Evolutionary conservation across 2,329 filamentous ascomycete genomes (phyloP), one percentile per base, ranked within the genome.

Genomic region (Neobulgaria alba): DNA sequence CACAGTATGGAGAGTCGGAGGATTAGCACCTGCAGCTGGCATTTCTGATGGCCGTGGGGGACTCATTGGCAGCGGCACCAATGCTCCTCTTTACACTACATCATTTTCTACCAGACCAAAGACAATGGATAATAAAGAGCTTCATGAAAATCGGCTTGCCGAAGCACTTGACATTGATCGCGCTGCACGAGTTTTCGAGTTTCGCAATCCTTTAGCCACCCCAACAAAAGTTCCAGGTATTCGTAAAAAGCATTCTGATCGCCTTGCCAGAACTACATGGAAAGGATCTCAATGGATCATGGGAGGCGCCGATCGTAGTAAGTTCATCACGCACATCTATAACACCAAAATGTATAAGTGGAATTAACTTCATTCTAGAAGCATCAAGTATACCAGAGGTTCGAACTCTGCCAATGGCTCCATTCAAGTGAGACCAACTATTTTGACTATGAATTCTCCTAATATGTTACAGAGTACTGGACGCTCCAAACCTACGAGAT

Each of bases 401-500:
- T 42, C 66, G 71, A 39, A 62, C 67, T 26, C 67, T 92, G 31
- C 83, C 86, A 29, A 70, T 73, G 5, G 73, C 83, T 14, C 85
- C 88, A 4, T 93, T 93, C 65, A 85, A 84, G 79, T 82, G 68
- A 60, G 73, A n/a, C n/a, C 65, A 36, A 10, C 16, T 10, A 5
- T 10, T 9, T 14, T 15, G 2, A 10, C 16, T 9, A 3, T 30
- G 7, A 26, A 26, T 26, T 40, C 20, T 39, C 32, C 58, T 72
- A 41, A 70, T 55, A 43, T 12, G 2, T n/a, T 12, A 8, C 47
- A 83, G 79, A 64, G 84, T 95, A 5, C 71, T 98, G 4, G 87
- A 95, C 63, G 90, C 90, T 7, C 88, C 89, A 2, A 77, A 79
- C 38, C 69, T 96, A n/a, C 79, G 87, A 42, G 88, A 96, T 55